phyloP scores from a whole-genome alignment of 2,329 filamentous ascomycete genomes.

The Harringtonia lauricola region DNA sequence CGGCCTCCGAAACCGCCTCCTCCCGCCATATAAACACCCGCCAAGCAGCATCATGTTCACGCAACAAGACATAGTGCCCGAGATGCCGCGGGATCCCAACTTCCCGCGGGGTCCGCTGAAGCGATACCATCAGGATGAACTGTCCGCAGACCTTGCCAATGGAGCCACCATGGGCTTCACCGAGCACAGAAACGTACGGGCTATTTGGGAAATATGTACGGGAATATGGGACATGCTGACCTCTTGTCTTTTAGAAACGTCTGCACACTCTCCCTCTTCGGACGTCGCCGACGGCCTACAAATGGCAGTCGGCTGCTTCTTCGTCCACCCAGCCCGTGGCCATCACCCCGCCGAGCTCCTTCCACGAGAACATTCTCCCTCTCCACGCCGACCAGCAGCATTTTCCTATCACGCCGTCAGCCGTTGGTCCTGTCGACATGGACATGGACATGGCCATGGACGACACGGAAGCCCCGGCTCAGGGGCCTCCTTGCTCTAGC shows the following conservation, averaged over 20 bases:
- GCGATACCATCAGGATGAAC: slow-evolving; percentile 33
- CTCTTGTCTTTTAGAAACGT: slow-evolving; percentile 34
- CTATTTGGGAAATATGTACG: neutral
- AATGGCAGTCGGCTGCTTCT: slow-evolving; percentile 18
- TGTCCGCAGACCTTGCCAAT: slow-evolving; percentile 20
- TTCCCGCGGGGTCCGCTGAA: slow-evolving; percentile 28
- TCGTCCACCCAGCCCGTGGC: slow-evolving; percentile 18
- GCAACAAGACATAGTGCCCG: too few species aligned
- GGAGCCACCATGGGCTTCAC: slow-evolving; percentile 29
- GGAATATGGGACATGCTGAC: neutral
- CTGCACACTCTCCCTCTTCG: slow-evolving; percentile 40
- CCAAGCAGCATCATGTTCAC: too few species aligned
- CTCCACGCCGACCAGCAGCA: slow-evolving; percentile 6
- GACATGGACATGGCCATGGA: slow-evolving; percentile 36
- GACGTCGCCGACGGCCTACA: slow-evolving; percentile 29
- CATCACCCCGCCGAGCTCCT: slow-evolving; percentile 28
- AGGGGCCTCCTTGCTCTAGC: neutral
- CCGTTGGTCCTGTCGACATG: slow-evolving; percentile 19
- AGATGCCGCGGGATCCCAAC: too few species aligned
- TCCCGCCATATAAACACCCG: too few species aligned
- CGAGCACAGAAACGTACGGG: slow-evolving; percentile 38
- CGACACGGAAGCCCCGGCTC: slow-evolving; percentile 11
- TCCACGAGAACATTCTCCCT: slow-evolving; percentile 21
- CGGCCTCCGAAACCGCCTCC: too few species aligned
- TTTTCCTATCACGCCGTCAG: slow-evolving; percentile 1